Base-by-base conservation (phyloP, 2,329 filamentous ascomycete species). In the Aspergillus brasiliensis region DNA sequence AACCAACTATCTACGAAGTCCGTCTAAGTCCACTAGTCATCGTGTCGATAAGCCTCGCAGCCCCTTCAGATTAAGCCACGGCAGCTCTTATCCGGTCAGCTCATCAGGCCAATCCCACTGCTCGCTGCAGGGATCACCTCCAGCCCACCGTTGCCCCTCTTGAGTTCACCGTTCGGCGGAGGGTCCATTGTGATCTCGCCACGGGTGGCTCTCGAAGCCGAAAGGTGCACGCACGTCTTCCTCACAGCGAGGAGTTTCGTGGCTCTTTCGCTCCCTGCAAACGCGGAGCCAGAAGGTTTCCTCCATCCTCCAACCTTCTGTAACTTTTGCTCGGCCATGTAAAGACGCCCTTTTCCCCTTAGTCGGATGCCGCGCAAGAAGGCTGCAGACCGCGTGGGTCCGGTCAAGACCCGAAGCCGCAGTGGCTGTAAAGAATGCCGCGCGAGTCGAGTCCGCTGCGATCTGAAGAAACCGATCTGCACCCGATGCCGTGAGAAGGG, bases 401-500 rank as follows among this genome's bases (percentile, higher is more conserved):
- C 72, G 64, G 71, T 73, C 54, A 75, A 75, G 64, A 75, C 73
- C 64, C 73, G 76, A 63, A 76, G 72, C 59, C 75, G 76, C 51
- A 73, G 67, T 64, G 77, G 77, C 55, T 80, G 77, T 64, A 70
- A 71, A 59, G 75, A 74, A 64, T 80, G 77, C 58, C 75, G 76
- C 21, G 65, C 69, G 53, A 74, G 77, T 57, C 76, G 76, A 56
- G 75, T 80, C 56, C 73, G 75, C 51, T 79, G 77, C 64, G 76
- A 78, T 52, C 74, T 73, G 51, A 69, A 70, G 44, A 75, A 74
- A 60, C 77, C 77, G 10, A 47, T 64, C 13, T 79, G 77, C 66
- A 71, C 70, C 25, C 68, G 76, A 37, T 79, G 77, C 62, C 58
- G 60, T 56, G 69, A 74, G 58, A 74, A 70, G 64, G 72, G 73